phyloP scores from a whole-genome alignment of 768 basidiomycete species.

The Russula compacta region DNA sequence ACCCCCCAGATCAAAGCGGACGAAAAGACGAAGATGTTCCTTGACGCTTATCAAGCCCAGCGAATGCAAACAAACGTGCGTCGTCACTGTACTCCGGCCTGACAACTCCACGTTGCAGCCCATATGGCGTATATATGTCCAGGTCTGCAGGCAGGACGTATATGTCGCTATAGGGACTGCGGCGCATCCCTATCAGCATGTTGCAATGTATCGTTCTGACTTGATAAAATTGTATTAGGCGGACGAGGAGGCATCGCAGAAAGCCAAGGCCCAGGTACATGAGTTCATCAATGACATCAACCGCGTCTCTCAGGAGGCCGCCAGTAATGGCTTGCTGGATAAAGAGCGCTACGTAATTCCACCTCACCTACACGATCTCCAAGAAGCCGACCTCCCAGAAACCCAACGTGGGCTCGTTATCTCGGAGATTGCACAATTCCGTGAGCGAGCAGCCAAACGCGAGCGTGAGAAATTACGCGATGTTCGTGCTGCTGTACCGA shows the following conservation, averaged over 20 bases:
- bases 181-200: neutral
- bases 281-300: constrained; percentile 64
- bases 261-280: constrained; percentile 57
- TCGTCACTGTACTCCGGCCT: constrained; percentile 16
- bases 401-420: constrained; percentile 87
- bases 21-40: constrained; percentile 82
- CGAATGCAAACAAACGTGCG: constrained; percentile 78
- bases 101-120: constrained; percentile 6
- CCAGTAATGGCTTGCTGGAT: constrained; percentile 64
- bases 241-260: constrained; percentile 56
- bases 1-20: constrained; percentile 84
- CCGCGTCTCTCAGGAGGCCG: constrained; percentile 62
- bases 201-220: constrained; percentile 2
- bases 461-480: constrained; percentile 86
- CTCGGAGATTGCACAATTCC: constrained; percentile 92
- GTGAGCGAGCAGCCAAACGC: constrained; percentile 86
- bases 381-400: constrained; percentile 95
- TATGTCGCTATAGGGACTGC: constrained; percentile 1
- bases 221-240: constrained; percentile 35
- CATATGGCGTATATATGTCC: neutral
- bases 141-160: neutral
- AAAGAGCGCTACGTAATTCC: constrained; percentile 87
- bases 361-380: constrained; percentile 93
- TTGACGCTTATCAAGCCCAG: constrained; percentile 77
- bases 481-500: constrained; percentile 49